phyloP scores from a whole-genome alignment of 2,329 filamentous ascomycete genomes.

The Emergomyces africanus region DNA sequence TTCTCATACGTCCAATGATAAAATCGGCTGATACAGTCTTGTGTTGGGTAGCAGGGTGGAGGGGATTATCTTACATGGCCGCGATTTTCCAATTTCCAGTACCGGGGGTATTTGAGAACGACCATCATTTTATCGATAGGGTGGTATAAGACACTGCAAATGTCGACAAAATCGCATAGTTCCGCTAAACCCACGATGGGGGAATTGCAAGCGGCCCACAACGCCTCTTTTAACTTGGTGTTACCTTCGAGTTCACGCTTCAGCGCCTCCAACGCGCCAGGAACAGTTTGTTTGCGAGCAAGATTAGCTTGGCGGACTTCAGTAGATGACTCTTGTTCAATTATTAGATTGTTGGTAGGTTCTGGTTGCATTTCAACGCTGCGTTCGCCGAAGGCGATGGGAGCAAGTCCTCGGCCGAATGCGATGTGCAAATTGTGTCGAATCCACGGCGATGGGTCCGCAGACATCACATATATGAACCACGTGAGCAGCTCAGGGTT shows the following conservation, averaged over 20 bases:
- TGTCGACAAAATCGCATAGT: constrained; percentile 43
- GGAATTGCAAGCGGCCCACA: constrained; percentile 46
- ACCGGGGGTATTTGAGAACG: constrained; percentile 42
- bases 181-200: constrained; percentile 39
- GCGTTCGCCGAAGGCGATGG: constrained; percentile 45
- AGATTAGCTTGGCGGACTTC: constrained; percentile 41
- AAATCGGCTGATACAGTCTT: not conserved
- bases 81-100: constrained; percentile 42
- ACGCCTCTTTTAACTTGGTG: constrained; percentile 36
- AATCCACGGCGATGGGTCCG: constrained; percentile 46
- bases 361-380: constrained; percentile 20
- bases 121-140: constrained; percentile 38
- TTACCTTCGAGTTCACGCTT: constrained; percentile 41
- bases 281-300: constrained; percentile 43
- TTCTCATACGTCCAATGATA: not conserved
- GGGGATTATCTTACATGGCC: constrained; percentile 33
- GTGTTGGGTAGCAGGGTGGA: constrained; percentile 1
- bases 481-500: constrained; percentile 41
- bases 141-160: constrained; percentile 45
- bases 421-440: constrained; percentile 39
- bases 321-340: constrained; percentile 43
- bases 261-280: constrained; percentile 45
- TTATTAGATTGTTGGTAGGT: constrained; percentile 35
- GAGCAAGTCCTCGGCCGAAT: constrained; percentile 44
- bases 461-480: constrained; percentile 43